These are phyloP conservation scores for Mimosa pudica DNA, from an alignment of 306 rosid species.

Conservation along the genomic window DNA sequence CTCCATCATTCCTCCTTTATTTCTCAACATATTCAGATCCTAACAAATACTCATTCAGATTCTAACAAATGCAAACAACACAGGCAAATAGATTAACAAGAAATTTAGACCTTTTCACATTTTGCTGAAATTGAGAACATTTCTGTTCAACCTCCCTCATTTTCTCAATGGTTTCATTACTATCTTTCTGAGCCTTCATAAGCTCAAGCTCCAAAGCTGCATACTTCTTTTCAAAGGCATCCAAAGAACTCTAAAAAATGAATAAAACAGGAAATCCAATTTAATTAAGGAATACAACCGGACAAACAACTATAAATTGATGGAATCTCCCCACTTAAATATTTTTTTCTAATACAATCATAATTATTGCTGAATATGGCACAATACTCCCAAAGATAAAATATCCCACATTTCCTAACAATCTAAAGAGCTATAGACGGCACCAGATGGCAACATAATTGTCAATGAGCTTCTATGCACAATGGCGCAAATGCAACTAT, in stretches of 20 bases:
- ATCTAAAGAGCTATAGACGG: conserved; percentile 9
- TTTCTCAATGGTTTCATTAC: conserved; percentile 54
- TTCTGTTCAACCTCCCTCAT: conserved; percentile 66
- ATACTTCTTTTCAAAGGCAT: conserved; percentile 70
- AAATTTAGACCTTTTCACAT: conserved; percentile 58
- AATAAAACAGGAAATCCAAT: conserved; percentile 25
- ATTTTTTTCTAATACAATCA: conserved; percentile 11
- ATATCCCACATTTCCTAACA: background rate
- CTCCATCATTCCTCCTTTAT: too few relatives aligned
- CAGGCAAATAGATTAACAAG: conserved; percentile 7
- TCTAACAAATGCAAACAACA: conserved; percentile 18
- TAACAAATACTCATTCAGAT: conserved; percentile 23
- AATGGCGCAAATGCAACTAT: conserved; percentile 5
- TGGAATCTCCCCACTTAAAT: conserved; percentile 6
- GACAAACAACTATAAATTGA: conserved; percentile 12
- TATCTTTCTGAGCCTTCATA: conserved; percentile 56
- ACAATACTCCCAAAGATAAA: conserved; percentile 8
- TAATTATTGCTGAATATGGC: conserved; percentile 2
- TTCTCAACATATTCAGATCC: too few relatives aligned
- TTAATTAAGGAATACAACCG: conserved; percentile 28
- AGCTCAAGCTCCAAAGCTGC: conserved; percentile 59
- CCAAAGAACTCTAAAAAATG: conserved; percentile 60
- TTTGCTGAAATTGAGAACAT: conserved; percentile 71
- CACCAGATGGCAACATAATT: background rate
- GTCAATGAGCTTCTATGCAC: background rate